Base-by-base conservation (phyloP, 2,329 filamentous ascomycete species). In the Malbranchea cinnamomea region DNA sequence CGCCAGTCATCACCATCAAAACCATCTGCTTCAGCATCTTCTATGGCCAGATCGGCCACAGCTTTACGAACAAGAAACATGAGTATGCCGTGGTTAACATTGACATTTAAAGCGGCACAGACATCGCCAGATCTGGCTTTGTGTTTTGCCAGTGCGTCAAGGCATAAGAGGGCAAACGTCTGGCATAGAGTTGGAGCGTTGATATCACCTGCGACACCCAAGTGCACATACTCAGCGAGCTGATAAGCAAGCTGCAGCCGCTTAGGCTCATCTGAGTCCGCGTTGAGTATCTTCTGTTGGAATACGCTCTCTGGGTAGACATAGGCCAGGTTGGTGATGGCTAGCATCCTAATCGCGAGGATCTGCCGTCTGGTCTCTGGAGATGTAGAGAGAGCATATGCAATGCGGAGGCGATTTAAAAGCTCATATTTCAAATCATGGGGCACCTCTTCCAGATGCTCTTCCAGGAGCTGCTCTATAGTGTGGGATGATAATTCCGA, bases 81-180 rank as follows among this genome's bases (percentile, higher is more conserved):
- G 25, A 99, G 66, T 17, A 95, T 78, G 9, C 89, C 91, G 45
- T 98, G 91, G 45, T 92, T 95, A 21, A 95, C 87, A 43, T 87
- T 93, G 31, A 91, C 82, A 46, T 84, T 92, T 23, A 99, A 62
- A n/a, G 89, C 84, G 23, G 82, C 75, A 39, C 84, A 75, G 14
- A 98, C 78, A 50, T 98, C 89, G 19, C 73, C 62, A 17, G 77
- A 71, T 47, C 83, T 85, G 33, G 67, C 61, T 44, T 79, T 77
- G 49, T 82, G 82, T 47, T 74, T 78, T 5, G 81, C 74, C 33
- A 98, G 65, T n/a, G 82, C 80, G 49, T 94, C 84, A 29, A 99
- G 63, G 1, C 87, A 69, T 30, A 73, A 70, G 30, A 98, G 63
- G 5, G 83, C 80, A 36, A 85, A 73, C 2, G 82, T 81, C 52